Evolutionary conservation across 2,329 filamentous ascomycete species (phyloP), one percentile per base, ranked within the genome.

Genomic region (Aureobasidium zeae): DNA sequence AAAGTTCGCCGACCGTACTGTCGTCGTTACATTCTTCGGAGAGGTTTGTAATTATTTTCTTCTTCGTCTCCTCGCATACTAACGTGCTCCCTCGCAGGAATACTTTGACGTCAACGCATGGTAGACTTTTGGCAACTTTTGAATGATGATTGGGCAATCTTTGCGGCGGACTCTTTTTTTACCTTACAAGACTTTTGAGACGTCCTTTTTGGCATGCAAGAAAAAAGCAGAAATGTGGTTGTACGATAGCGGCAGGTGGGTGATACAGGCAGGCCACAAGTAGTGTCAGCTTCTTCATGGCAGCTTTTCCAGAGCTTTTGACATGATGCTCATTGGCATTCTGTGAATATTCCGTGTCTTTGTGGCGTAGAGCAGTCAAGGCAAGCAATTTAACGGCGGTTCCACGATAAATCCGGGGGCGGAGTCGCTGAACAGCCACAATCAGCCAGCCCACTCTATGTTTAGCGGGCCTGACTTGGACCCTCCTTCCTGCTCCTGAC

Each of bases 1-100:
- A 52, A 95, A 96, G 62, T 99, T 98, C 61, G 85, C 88, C 1
- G 86, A 96, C 66, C 78, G 93, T 55, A 98, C 91, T 3, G 93
- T 98, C 20, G 87, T 98, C 10, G 87, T 86, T 2, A 96, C 91
- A 3, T 95, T 91, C 66, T 98, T 95, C 63, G 84, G 87, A 16
- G 93, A 96, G 76, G 84, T 86, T 69, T 63, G 69, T 49, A 30
- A 20, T 46, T 31, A 44, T 30, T 25, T 16, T 10, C 25, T 2
- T 17, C 0, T 11, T 6, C n/a, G n/a, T 30, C 38, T 45, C 37
- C 11, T 36, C 4, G 19, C 24, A 21, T 35, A 34, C 37, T 41
- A 25, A 41, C 20, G 10, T 31, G 28, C 17, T 41, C 11, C 2
- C 22, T 24, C n/a, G n/a, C 50, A 88, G 79, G 89, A 96, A 66